A percentile compares a stretch with the other conserved stretches of the same genome.
These are phyloP conservation scores for Quercus tomentella DNA, from an alignment of 331 rosid genomes.

Conservation along the genomic window DNA sequence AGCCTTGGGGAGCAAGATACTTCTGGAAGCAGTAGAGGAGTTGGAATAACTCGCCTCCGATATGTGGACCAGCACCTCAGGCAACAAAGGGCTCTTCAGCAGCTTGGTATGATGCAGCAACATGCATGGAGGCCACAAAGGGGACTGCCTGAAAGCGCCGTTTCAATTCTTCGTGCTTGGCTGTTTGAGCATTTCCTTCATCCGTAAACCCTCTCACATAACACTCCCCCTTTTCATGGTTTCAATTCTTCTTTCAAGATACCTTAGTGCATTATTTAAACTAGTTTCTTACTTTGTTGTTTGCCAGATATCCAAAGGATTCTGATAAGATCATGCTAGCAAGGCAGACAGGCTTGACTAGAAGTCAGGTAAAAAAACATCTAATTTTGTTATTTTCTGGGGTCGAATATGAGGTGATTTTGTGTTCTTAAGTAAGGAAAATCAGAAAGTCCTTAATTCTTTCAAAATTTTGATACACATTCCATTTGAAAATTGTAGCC, in stretches of 20 bases:
- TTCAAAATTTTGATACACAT: background rate
- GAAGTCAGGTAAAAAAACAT: conserved; percentile 66
- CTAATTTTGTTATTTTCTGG: background rate
- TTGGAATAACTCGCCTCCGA: conserved; percentile 76
- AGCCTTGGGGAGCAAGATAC: conserved; percentile 69
- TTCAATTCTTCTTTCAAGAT: background rate
- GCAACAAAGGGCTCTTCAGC: conserved; percentile 83
- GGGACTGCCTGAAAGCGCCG: conserved; percentile 81
- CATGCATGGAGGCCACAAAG: conserved; percentile 87
- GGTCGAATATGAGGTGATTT: background rate
- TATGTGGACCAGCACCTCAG: conserved; percentile 70
- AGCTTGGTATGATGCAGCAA: conserved; percentile 79
- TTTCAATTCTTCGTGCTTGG: conserved; percentile 83
- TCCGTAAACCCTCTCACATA: conserved; percentile 49
- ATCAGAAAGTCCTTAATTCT: background rate
- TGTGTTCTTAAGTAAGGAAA: background rate
- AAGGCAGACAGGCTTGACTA: conserved; percentile 77
- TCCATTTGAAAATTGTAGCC: background rate
- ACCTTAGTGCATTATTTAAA: background rate
- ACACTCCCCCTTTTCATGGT: background rate
- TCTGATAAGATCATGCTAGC: conserved; percentile 90
- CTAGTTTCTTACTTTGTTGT: conserved; percentile 6
- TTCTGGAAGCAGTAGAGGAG: conserved; percentile 52
- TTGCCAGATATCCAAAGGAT: conserved; percentile 74
- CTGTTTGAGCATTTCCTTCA: conserved; percentile 90